Conservation (phyloP, 805 yeast species). For the Ogataea siamensis region DNA sequence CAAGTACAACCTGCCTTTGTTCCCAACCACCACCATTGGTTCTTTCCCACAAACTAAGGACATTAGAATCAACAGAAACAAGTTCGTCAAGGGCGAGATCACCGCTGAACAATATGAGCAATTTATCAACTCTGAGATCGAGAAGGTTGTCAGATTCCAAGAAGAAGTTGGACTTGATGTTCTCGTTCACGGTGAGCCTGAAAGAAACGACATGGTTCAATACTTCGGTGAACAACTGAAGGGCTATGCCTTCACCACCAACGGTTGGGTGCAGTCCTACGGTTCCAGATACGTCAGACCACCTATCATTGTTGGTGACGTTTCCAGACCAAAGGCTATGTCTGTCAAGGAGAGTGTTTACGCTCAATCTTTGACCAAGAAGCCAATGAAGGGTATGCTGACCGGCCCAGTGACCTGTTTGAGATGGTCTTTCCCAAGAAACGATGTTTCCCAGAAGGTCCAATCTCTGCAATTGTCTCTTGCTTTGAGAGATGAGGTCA, state of each 20-base stretch:
- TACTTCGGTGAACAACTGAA: slow-evolving; percentile 98
- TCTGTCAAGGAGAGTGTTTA: slow-evolving; percentile 98
- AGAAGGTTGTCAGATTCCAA: slow-evolving; percentile 95
- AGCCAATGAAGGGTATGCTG: slow-evolving; percentile 99
- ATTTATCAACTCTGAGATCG: slow-evolving; percentile 96
- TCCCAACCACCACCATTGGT: slow-evolving; percentile 99
- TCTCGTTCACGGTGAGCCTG: slow-evolving; percentile 99
- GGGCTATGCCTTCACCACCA: slow-evolving; percentile 97
- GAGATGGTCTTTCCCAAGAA: slow-evolving; percentile 99
- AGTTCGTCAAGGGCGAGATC: slow-evolving; percentile 94
- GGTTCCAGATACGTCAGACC: slow-evolving; percentile 99
- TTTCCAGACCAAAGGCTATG: slow-evolving; percentile 98
- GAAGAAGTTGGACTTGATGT: slow-evolving; percentile 98
- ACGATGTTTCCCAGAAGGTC: slow-evolving; percentile 86
- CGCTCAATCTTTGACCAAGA: slow-evolving; percentile 93
- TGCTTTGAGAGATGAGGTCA: slow-evolving; percentile 98
- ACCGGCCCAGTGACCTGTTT: slow-evolving; percentile 99
- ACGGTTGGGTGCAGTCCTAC: slow-evolving; percentile 99
- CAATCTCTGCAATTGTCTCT: slow-evolving; percentile 97
- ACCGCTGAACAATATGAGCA: slow-evolving; percentile 92
- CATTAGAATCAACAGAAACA: slow-evolving; percentile 97
- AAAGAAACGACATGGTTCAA: slow-evolving; percentile 99
- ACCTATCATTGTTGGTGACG: slow-evolving; percentile 98
- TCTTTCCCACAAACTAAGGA: slow-evolving; percentile 99
- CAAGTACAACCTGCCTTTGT: slow-evolving; percentile 89